These are phyloP conservation scores for Zoysia matrella DNA, from an alignment of 202 grass and related monocot species.

Conservation along the genomic window DNA sequence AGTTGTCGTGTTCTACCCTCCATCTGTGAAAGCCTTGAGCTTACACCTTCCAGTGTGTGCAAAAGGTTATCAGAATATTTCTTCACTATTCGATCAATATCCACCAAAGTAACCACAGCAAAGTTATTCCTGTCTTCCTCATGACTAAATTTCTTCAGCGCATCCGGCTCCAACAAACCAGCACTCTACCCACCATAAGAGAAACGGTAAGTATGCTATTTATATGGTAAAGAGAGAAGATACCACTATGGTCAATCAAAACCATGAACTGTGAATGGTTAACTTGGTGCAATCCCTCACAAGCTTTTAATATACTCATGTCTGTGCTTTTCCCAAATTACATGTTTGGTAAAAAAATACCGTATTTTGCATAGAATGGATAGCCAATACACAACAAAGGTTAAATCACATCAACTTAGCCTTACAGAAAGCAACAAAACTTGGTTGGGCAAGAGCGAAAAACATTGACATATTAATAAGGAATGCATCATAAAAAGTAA, in stretches of 20 bases:
- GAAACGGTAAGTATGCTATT: conserved; percentile 3
- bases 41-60: conserved; percentile 78
- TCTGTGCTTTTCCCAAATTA: background rate
- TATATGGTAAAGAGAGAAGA: background rate
- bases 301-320: background rate
- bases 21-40: conserved; percentile 74
- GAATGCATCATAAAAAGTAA: too few species aligned
- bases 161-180: conserved; percentile 68
- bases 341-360: background rate
- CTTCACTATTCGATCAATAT: conserved; percentile 88
- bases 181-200: conserved; percentile 61
- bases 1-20: conserved; percentile 75
- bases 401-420: too few species aligned
- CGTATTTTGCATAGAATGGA: background rate
- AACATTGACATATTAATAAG: too few species aligned
- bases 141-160: conserved; percentile 65
- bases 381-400: background rate
- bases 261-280: background rate
- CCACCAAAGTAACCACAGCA: conserved; percentile 49
- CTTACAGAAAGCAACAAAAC: too few species aligned
- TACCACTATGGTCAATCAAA: background rate
- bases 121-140: conserved; percentile 70
- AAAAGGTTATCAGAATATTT: conserved; percentile 86
- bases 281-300: background rate
- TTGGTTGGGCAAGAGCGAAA: too few species aligned